Conservation (phyloP, 371 early-diverging fungal species). For the Fennellomyces sp. region DNA sequence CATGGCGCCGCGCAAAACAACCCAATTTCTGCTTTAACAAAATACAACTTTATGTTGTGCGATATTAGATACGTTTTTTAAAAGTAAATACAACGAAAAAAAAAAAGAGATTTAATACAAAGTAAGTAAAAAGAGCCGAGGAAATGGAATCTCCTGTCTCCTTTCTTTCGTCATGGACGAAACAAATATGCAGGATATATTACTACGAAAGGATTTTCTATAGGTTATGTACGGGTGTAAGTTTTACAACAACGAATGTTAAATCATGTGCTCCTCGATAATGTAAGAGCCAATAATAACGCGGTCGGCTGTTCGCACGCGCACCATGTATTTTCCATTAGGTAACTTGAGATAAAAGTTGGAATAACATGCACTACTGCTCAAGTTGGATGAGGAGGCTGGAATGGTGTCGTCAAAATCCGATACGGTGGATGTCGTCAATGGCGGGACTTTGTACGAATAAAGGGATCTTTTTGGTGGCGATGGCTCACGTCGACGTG, state of each 20-base stretch:
- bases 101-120: no score
- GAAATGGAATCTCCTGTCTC: no score
- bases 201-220: background rate
- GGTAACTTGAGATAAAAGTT: conserved; percentile 35
- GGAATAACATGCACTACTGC: conserved; percentile 16
- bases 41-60: no score
- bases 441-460: background rate
- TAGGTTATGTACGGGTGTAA: no score
- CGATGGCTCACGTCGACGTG: background rate
- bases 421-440: conserved; percentile 1
- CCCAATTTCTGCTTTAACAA: no score
- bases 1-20: no score
- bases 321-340: conserved; percentile 31
- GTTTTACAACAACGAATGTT: background rate
- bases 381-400: background rate
- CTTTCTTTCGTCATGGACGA: no score
- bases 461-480: background rate
- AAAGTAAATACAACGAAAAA: no score
- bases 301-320: conserved; percentile 31
- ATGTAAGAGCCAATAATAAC: conserved; percentile 29
- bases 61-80: no score
- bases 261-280: conserved; percentile 26
- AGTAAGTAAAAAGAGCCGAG: no score
- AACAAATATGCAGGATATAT: background rate
- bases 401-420: background rate